Evolutionary conservation across 139 green algal species (phyloP).

Genomic region (Coelastrella sp.): DNA sequence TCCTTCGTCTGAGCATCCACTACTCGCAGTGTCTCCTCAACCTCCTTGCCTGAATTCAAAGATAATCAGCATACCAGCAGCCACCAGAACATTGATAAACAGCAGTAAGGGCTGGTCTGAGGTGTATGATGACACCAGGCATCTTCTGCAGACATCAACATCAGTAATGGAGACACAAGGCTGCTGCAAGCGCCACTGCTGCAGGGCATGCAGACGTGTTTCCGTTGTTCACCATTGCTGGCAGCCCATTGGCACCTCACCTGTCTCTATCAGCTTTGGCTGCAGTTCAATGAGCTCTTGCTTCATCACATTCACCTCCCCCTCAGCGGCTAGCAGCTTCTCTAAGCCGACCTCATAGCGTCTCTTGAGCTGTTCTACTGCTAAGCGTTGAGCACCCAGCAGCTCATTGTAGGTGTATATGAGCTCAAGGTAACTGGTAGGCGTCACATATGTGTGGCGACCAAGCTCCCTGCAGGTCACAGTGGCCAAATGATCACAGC

Average conservation of each 20-base stretch:
- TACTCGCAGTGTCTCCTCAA: conserved; percentile 52
- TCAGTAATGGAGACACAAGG: not conserved
- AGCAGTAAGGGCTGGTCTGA: too few relatives aligned
- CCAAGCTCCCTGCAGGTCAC: conserved; percentile 57
- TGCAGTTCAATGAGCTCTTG: conserved; percentile 84
- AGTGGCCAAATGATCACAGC: too few relatives aligned
- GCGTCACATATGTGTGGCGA: conserved; percentile 82
- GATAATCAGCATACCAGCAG: not conserved
- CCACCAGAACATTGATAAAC: not conserved
- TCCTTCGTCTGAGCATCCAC: conserved; percentile 83
- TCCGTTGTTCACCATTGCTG: not conserved
- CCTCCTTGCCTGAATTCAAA: conserved; percentile 40
- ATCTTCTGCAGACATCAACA: not conserved
- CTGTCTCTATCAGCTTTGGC: conserved; percentile 79
- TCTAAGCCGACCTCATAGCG: conserved; percentile 68
- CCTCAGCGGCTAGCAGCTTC: conserved; percentile 79
- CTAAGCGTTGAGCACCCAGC: conserved; percentile 56
- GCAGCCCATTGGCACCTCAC: conserved; percentile 50
- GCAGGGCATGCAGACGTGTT: too few relatives aligned
- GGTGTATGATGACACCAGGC: too few relatives aligned
- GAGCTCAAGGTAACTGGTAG: conserved; percentile 86
- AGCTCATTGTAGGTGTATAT: conserved; percentile 77
- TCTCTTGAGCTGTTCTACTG: conserved; percentile 34
- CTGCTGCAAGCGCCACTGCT: not conserved
- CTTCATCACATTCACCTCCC: conserved; percentile 60